A percentile compares a stretch with the other conserved stretches of the same genome.
Conservation (phyloP, 108 stramenopile genomes). For the Aurantiochytrium sp. region DNA sequence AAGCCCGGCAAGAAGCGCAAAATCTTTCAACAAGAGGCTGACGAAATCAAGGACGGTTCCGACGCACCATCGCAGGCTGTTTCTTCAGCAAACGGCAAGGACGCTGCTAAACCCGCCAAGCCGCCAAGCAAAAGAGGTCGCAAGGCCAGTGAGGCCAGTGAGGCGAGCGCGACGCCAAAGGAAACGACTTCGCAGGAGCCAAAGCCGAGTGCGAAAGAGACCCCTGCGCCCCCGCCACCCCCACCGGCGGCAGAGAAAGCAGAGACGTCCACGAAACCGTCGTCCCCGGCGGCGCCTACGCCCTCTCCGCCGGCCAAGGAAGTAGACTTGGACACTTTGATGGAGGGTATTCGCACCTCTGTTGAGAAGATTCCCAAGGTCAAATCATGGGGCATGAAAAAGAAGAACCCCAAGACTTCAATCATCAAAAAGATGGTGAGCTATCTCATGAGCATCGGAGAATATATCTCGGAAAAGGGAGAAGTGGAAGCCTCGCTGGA, state of each 20-base stretch:
- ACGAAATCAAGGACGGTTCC: not conserved
- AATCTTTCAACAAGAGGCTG: not conserved
- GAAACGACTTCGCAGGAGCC: not conserved
- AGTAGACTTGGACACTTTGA: not conserved
- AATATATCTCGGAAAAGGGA: not conserved
- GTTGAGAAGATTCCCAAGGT: slow-evolving; percentile 10
- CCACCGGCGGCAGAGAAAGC: not conserved
- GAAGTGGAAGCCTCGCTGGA: not conserved
- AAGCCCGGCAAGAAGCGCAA: not conserved
- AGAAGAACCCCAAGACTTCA: not conserved
- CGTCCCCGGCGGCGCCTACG: not conserved
- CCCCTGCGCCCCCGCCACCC: not conserved
- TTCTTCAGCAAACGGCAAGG: not conserved
- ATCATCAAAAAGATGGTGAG: not conserved
- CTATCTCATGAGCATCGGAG: not conserved
- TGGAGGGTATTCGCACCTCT: not conserved
- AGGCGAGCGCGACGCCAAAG: not conserved
- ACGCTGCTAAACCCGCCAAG: not conserved
- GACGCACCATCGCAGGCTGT: not conserved
- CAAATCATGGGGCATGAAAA: not conserved
- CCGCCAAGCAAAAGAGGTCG: not conserved
- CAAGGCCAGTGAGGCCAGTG: not conserved
- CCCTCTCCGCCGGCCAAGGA: not conserved
- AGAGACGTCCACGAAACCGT: not conserved
- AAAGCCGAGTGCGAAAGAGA: not conserved